Conservation (phyloP, 2,329 filamentous ascomycete species). For the Leptographium radiaticola region DNA sequence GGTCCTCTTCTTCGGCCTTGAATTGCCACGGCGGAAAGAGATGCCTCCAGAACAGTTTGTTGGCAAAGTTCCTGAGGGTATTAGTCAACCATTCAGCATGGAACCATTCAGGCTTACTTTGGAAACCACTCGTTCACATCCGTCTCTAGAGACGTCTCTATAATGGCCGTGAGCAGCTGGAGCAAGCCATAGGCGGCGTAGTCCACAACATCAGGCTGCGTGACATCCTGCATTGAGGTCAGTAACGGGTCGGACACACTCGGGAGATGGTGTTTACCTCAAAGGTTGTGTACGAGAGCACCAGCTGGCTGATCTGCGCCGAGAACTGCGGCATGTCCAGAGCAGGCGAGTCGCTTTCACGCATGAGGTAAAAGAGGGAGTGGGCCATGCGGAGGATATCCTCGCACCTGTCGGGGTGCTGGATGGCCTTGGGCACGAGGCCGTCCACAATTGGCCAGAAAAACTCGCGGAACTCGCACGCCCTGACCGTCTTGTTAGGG, state of each 20-base stretch:
- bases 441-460: slow-evolving; percentile 33
- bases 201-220: slow-evolving; percentile 23
- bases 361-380: slow-evolving; percentile 26
- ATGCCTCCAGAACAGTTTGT: slow-evolving; percentile 46
- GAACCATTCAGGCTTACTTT: too few relatives aligned
- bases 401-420: slow-evolving; percentile 23
- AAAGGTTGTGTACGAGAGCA: slow-evolving; percentile 18
- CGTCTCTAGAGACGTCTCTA: slow-evolving; percentile 10
- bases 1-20: slow-evolving; percentile 12
- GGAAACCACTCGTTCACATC: slow-evolving; percentile 6
- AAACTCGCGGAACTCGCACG: slow-evolving; percentile 27
- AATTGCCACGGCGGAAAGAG: slow-evolving; percentile 44
- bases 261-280: slow-evolving; percentile 13
- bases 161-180: slow-evolving; percentile 19
- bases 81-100: not conserved
- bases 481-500: slow-evolving; percentile 14
- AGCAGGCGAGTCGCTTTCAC: slow-evolving; percentile 17
- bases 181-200: slow-evolving; percentile 23
- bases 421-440: slow-evolving; percentile 23
- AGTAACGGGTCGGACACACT: too few relatives aligned
- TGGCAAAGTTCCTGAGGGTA: slow-evolving; percentile 19
- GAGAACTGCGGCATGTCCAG: slow-evolving; percentile 19
- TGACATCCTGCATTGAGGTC: slow-evolving; percentile 19
- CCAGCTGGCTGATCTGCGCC: slow-evolving; percentile 11
- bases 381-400: slow-evolving; percentile 32